Evolutionary conservation across 345 rosid genomes (phyloP), one percentile per base, ranked within the genome.

Genomic region (Eucalyptus urophylla): DNA sequence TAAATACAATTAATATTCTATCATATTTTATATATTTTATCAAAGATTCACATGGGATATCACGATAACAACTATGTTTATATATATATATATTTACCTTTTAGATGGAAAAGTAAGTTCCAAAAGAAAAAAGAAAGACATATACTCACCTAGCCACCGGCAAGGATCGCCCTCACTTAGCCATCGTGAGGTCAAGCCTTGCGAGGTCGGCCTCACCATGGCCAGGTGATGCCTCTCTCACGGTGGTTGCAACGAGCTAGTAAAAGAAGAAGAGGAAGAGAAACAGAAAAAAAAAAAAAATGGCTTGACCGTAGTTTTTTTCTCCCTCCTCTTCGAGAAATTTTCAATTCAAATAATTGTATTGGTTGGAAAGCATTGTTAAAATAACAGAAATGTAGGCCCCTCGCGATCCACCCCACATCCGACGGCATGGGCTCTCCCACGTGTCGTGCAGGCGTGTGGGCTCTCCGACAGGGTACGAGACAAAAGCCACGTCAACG

Each of bases 161-260:
- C 2, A 0, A 53, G 10, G 58, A 53, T 53, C 1, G 1, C 24
- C 24, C 54, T 51, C 24, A 53, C 58, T 53, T 10, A 19, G 0
- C 11, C 58, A 53, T 0, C 11, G 2, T 19, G 24, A 53, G 56
- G 2, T 53, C 1, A 2, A 53, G 56, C 22, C 56, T 53, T 53
- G 56, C 0, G 2, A 53, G 56, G 56, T 53, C 10, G 2, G 56
- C 24, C 56, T 53, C 56, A 53, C 56, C 56, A 53, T 19, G 56
- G 58, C 5, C 0, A 0, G 5, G 24, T 4, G 0, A 53, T 3
- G 10, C 58, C 24, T 0, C 58, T 53, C 22, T 53, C 10, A 4
- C 5, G 2, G 4, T 3, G 10, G 4, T 1, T 17, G 0, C 9
- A 3, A 53, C 24, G 0, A 3, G 56, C 24, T 7, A 53, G 4